Evolutionary conservation across 805 yeast genomes (phyloP).

Genomic region (Candida broadrunensis): DNA sequence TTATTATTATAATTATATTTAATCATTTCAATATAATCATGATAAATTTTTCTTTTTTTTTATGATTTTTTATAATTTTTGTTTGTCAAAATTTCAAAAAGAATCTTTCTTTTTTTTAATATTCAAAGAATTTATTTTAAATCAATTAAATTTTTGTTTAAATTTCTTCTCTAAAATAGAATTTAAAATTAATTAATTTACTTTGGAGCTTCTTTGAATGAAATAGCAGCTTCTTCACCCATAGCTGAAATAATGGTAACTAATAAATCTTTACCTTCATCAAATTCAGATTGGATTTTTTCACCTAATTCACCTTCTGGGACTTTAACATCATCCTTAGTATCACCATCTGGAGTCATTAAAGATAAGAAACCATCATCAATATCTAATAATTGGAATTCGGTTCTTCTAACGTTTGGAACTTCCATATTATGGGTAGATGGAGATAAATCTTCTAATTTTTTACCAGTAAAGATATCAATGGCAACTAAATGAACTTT

Average conservation of each 20-base stretch:
- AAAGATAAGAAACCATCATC: constrained; percentile 97
- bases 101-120: too few relatives aligned
- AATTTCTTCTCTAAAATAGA: too few relatives aligned
- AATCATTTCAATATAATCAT: too few relatives aligned
- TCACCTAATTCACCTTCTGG: constrained; percentile 99
- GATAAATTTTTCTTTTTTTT: too few relatives aligned
- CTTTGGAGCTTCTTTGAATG: constrained; percentile 98
- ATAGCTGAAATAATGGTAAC: constrained; percentile 97
- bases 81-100: too few relatives aligned
- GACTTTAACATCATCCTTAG: constrained; percentile 97
- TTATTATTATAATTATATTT: too few relatives aligned
- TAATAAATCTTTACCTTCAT: constrained; percentile 95
- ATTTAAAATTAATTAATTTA: too few relatives aligned
- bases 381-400: constrained; percentile 95
- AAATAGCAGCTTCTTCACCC: constrained; percentile 99
- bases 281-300: constrained; percentile 86
- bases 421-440: constrained; percentile 99
- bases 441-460: constrained; percentile 99
- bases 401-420: constrained; percentile 94
- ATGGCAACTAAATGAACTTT: constrained; percentile 99
- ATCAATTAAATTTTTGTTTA: too few relatives aligned
- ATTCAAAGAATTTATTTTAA: too few relatives aligned
- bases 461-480: constrained; percentile 98
- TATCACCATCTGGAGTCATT: constrained; percentile 96
- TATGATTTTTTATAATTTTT: too few relatives aligned